Evolutionary conservation across 768 basidiomycete genomes (phyloP), one percentile per base, ranked within the genome.

Genomic region (Phylloporus sp.): DNA sequence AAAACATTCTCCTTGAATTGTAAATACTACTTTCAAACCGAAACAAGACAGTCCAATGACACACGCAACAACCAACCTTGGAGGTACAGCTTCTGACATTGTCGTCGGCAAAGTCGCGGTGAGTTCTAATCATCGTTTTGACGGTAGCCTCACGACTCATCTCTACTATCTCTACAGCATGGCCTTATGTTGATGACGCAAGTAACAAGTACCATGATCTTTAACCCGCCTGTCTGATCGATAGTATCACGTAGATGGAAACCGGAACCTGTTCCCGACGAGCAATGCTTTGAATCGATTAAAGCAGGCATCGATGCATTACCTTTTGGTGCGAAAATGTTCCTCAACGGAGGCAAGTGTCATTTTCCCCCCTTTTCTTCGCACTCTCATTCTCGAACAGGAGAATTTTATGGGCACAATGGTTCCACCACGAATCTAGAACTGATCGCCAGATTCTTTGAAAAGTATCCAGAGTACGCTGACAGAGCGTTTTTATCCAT

Each of bases 371-470:
- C 18, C n/a, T 16, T 15, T 23, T 26, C 2, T 41, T 23, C 13
- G n/a, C n/a, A 15, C 12, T 32, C n/a, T 35, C 15, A 36, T n/a
- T n/a, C 7, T 20, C 23, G 24, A 12, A 26, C 52, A 73, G 82
- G 73, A 26, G 77, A 80, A 48, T 87, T 87, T 65, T 87, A 87
- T 53, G 81, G 76, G 0, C 61, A 67, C 28, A 69, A 75, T 32
- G 32, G 60, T 5, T 55, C 68, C 15, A 65, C 73, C 0, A 72
- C 72, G 10, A 82, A 81, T 60, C 64, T 82, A n/a, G 65, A 77
- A 55, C 67, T 82, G 42, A 68, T 84, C 39, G 61, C 67, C 1
- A 59, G 76, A 4, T 84, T 83, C 72, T 80, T 77, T 52, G 65
- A 67, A n/a, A 70, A 67, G 51, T 68, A 73, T 34, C 72, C 71